Base-by-base conservation (phyloP, 2,329 filamentous ascomycete genomes). In the Colletotrichum horii region DNA sequence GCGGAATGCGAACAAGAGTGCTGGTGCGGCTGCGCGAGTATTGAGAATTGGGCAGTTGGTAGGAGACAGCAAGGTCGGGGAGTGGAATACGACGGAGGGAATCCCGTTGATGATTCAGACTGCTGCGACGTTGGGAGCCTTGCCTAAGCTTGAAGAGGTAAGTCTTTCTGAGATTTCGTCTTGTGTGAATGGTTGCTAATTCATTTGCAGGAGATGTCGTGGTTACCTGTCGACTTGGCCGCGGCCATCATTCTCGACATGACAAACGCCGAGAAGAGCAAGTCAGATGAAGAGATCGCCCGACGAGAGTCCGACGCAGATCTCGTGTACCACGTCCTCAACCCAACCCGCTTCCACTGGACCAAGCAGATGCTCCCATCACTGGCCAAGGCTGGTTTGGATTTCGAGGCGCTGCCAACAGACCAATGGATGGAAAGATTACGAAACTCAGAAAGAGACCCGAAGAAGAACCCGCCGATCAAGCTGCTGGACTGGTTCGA, bases 401-500 rank as follows among this genome's bases (percentile, higher is more conserved):
- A 82, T 8, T 89, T 89, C 56, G 81, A 85, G 22, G 79, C 83
- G 4, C 84, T 91, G 1, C 26, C 62, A 6, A 30, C 62, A 8
- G 48, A 58, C 1, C 19, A 36, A 12, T 62, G 70, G 70, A 34
- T 67, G 32, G 62, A 67, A 2, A 38, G 34, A n/a, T 22, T 74
- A 19, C 81, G 87, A 2, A 81, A 77, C 2, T 88, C 87, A 1
- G 84, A 89, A 52, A 81, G 83, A 1, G 86, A 90, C 71, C 85
- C 87, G 0, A 77, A 82, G 19, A 91, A 91, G n/a, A 91, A 91
- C 75, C 89, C 89, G 12, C 85, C 87, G 0, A 84, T 89, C 76
- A 91, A 90, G 79, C 82, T 91, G 1, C 72, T 90, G 0, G 88
- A 89, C 48, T 91, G 89, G 81, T 91, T 90, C 70, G 70, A 72